phyloP scores from a whole-genome alignment of 192 early-diverging fungal species.

The Glomus cerebriforme region DNA sequence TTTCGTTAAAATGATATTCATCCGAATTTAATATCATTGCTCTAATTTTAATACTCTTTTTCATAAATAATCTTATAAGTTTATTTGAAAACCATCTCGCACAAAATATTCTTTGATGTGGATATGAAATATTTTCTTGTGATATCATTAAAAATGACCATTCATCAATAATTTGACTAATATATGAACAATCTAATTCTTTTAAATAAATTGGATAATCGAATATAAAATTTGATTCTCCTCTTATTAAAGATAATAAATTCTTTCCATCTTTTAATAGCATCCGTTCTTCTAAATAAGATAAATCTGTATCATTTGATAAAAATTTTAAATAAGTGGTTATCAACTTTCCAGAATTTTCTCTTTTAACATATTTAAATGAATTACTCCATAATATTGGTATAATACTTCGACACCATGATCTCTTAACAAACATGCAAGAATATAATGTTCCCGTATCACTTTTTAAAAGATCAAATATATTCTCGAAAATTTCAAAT shows the following conservation, averaged over 20 bases:
- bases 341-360: neutral
- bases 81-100: neutral
- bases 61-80: neutral
- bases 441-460: neutral
- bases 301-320: neutral
- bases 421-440: neutral
- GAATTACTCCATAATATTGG: slow-evolving; percentile 10
- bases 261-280: neutral
- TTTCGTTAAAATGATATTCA: neutral
- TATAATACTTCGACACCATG: slow-evolving; percentile 1
- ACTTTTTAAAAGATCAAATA: neutral
- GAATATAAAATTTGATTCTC: neutral
- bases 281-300: neutral
- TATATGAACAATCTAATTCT: neutral
- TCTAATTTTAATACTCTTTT: neutral
- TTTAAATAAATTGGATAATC: neutral
- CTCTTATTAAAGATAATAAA: neutral
- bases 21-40: neutral
- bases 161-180: neutral
- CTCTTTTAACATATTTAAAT: neutral
- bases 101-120: neutral
- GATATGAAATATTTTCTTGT: neutral
- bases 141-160: neutral
- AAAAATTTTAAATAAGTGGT: neutral
- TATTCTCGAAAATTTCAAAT: neutral